Percentiles rank a stretch among this genome's conserved stretches.
Conservation (phyloP, 805 yeast genomes). For the Saturnispora galanensis region DNA sequence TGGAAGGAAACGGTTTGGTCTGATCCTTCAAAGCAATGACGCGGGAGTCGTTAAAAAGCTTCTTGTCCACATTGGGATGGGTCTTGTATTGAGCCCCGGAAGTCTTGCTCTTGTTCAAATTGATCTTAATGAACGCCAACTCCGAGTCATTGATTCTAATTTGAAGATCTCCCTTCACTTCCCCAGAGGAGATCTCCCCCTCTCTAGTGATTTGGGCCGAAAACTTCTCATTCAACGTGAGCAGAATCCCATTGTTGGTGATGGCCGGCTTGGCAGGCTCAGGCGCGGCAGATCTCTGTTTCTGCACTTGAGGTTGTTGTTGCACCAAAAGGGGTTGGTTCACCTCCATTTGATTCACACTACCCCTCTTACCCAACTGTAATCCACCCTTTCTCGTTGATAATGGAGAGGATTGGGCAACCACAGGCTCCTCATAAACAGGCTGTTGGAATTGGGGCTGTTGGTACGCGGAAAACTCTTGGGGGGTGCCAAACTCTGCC, state of each 20-base stretch:
- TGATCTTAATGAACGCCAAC: slow-evolving; percentile 55
- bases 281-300: slow-evolving; percentile 9
- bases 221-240: slow-evolving; percentile 67
- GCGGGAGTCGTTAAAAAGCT: slow-evolving; percentile 45
- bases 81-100: slow-evolving; percentile 64
- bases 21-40: slow-evolving; percentile 69
- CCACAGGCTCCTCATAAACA: slow-evolving; percentile 8
- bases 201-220: slow-evolving; percentile 75
- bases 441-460: slow-evolving; percentile 14
- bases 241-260: slow-evolving; percentile 66
- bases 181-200: slow-evolving; percentile 61
- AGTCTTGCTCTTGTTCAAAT: slow-evolving; percentile 38
- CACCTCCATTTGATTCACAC: slow-evolving; percentile 12
- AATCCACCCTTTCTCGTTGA: slow-evolving; percentile 57
- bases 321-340: slow-evolving; percentile 24
- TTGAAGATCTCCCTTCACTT: slow-evolving; percentile 85
- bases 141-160: slow-evolving; percentile 74
- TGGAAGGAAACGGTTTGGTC: slow-evolving; percentile 76
- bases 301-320: slow-evolving; percentile 18
- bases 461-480: slow-evolving; percentile 5
- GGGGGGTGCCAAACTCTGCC: slow-evolving; percentile 10
- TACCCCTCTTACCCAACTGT: slow-evolving; percentile 57
- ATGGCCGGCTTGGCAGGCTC: slow-evolving; percentile 27
- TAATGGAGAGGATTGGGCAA: background rate
- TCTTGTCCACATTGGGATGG: slow-evolving; percentile 91